Base-by-base conservation (phyloP, 2,329 filamentous ascomycete genomes). In the Albophoma yamanashiensis region DNA sequence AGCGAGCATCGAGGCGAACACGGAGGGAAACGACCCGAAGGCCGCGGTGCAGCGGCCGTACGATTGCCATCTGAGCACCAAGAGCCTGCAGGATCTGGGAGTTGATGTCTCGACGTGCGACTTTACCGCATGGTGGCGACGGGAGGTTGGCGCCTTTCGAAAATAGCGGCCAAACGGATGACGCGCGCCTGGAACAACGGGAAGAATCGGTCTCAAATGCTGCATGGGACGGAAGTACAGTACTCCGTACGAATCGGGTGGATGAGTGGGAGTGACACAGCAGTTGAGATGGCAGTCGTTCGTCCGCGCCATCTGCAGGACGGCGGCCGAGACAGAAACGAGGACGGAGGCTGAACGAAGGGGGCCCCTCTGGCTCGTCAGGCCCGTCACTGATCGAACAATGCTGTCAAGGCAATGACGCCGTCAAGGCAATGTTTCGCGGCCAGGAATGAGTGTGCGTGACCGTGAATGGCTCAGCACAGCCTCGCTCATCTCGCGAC, bases 51-150 rank as follows among this genome's bases (percentile, higher is more conserved):
- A 92, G 74, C 81, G 92, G 64, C 92, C 92, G 15, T 96, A 90
- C 70, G 91, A 96, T 74, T 93, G 89, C 67, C 91, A 96, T 73
- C 77, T 97, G 55, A 92, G 89, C 67, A 96, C 89, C 11, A 83
- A 82, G 73, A 84, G 79, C 45, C 75, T 96, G 64, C 83, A 83
- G 71, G 84, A 90, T 17, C 70, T 96, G 62, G 90, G 85, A 0
- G 89, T 96, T 63, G 82, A 89, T 68, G 84, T 93, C 60, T 78
- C 82, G 55, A 91, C 90, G 0, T 82, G 86, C 68, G 83, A 92
- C 66, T 96, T 96, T 71, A 78, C 78, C 55, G 86, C 79, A 20
- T 96, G 92, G 92, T 96, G 92, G 92, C 80, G 82, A 68, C 78
- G 84, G 62, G 79, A 86, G 67, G 76, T 84, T 58, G 77, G 78